Percentiles rank a stretch among this genome's conserved stretches.
Conservation (phyloP, 2,329 filamentous ascomycete genomes). For the Aspergillus pseudotamarii region DNA sequence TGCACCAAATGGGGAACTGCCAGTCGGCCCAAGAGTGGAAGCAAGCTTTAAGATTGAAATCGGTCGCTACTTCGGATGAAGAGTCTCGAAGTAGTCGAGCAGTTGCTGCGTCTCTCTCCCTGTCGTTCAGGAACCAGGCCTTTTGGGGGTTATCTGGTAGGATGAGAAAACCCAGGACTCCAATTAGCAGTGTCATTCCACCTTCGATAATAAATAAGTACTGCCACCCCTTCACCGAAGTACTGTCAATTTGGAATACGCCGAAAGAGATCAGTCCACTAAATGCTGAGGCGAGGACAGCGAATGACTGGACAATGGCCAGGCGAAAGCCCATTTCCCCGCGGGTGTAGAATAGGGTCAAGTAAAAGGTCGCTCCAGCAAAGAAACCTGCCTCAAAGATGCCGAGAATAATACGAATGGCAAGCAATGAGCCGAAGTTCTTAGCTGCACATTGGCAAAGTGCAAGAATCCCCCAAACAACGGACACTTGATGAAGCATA, state of each 20-base stretch:
- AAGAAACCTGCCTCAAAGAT: slow-evolving; percentile 58
- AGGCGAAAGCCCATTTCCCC: slow-evolving; percentile 48
- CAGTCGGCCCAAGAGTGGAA: slow-evolving; percentile 48
- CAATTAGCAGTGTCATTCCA: slow-evolving; percentile 35
- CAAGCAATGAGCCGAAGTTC: slow-evolving; percentile 53
- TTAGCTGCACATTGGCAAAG: slow-evolving; percentile 54
- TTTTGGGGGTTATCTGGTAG: slow-evolving; percentile 35
- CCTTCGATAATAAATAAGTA: slow-evolving; percentile 51
- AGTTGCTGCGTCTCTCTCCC: slow-evolving; percentile 44
- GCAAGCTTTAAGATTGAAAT: slow-evolving; percentile 45
- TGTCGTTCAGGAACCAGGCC: slow-evolving; percentile 43
- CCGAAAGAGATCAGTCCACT: slow-evolving; percentile 46
- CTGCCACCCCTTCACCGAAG: slow-evolving; percentile 50
- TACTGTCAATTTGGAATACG: slow-evolving; percentile 53
- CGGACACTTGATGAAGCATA: slow-evolving; percentile 23
- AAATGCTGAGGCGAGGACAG: slow-evolving; percentile 45
- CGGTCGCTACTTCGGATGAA: slow-evolving; percentile 40
- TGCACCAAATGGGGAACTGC: slow-evolving; percentile 49
- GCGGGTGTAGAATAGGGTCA: slow-evolving; percentile 51
- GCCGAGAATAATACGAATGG: slow-evolving; percentile 49
- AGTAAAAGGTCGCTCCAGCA: slow-evolving; percentile 57
- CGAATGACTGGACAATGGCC: slow-evolving; percentile 49
- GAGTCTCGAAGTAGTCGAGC: slow-evolving; percentile 51
- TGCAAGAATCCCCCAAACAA: slow-evolving; percentile 32
- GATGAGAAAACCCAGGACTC: slow-evolving; percentile 35